Base-by-base conservation (phyloP, 2,329 filamentous ascomycete genomes). In the Exophiala sp. region DNA sequence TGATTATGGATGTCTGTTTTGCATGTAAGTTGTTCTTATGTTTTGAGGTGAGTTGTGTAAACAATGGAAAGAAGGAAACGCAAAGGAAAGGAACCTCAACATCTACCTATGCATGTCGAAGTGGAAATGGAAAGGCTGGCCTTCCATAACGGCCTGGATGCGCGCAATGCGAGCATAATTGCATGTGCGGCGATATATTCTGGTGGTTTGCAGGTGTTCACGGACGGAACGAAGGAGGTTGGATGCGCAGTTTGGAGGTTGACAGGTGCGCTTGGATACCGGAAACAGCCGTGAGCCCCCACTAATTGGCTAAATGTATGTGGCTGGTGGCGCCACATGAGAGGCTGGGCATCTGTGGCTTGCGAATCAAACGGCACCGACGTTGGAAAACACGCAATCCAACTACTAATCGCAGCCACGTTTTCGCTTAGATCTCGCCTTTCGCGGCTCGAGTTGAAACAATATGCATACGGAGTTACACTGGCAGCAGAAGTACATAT, bases 51-150 rank as follows among this genome's bases (percentile, higher is more conserved):
- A 48, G 47, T 39, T 48, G 6, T 35, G 14, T 21, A 24, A 20
- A 49, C 4, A 18, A 40, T 21, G 50, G 32, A 44, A 34, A 39
- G 29, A 43, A 33, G 36, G 44, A 53, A 35, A 9, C 38, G 36
- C n/a, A 18, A 43, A 41, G 41, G 49, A 52, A 47, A 54, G 34
- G 33, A 42, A 33, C 45, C 55, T 38, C 14, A 24, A 50, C 54
- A 55, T 57, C 20, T 57, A 60, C 57, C 57, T 53, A 46, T 52
- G 43, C 51, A 57, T 57, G 46, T 42, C 46, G 32, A 42, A 32
- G 54, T 24, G 41, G 47, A 54, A 58, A 52, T 46, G 32, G 44
- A 52, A 47, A 52, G 57, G 57, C 48, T 60, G 57, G 57, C 41
- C 46, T 51, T 49, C 20, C 16, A 45, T 43, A 48, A n/a, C 47